phyloP scores from a whole-genome alignment of 805 yeast genomes.

The Myxozyma monticola region DNA sequence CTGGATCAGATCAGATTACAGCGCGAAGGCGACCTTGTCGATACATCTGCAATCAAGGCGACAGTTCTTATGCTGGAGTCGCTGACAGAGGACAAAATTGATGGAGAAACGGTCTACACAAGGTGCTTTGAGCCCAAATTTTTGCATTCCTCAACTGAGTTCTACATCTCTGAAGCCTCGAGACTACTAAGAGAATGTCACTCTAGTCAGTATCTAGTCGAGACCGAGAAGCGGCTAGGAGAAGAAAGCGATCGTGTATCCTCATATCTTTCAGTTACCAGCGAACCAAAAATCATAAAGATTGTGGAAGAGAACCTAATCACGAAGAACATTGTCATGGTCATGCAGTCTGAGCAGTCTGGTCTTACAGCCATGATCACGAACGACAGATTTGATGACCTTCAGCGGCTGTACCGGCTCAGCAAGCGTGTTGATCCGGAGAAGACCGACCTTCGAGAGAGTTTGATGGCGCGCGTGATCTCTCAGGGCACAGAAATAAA shows the following conservation, averaged over 20 bases:
- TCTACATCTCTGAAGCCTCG: conserved; percentile 51
- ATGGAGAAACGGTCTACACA: conserved; percentile 58
- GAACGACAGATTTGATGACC: conserved; percentile 47
- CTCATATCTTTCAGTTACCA: conserved; percentile 54
- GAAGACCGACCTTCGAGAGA: conserved; percentile 50
- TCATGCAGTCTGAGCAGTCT: conserved; percentile 52
- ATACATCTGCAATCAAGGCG: conserved; percentile 59
- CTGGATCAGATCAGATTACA: conserved; percentile 57
- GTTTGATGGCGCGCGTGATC: conserved; percentile 50
- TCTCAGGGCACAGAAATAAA: conserved; percentile 48
- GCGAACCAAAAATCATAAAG: conserved; percentile 55
- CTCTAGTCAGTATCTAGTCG: conserved; percentile 58
- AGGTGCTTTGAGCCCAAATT: conserved; percentile 67
- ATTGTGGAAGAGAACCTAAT: conserved; percentile 62
- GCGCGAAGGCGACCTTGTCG: conserved; percentile 58
- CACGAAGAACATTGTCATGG: conserved; percentile 54
- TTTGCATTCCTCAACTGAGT: conserved; percentile 54
- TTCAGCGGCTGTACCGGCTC: conserved; percentile 52
- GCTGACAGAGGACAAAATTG: conserved; percentile 47
- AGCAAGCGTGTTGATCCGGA: conserved; percentile 56
- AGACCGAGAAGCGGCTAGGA: conserved; percentile 52
- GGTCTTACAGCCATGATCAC: conserved; percentile 62
- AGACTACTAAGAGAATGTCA: conserved; percentile 46
- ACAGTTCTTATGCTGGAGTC: conserved; percentile 71
- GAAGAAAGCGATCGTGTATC: conserved; percentile 63